Percentiles rank a stretch among this genome's conserved stretches.
phyloP scores from a whole-genome alignment of 257 asterid species.

The Gentiana macrophylla region DNA sequence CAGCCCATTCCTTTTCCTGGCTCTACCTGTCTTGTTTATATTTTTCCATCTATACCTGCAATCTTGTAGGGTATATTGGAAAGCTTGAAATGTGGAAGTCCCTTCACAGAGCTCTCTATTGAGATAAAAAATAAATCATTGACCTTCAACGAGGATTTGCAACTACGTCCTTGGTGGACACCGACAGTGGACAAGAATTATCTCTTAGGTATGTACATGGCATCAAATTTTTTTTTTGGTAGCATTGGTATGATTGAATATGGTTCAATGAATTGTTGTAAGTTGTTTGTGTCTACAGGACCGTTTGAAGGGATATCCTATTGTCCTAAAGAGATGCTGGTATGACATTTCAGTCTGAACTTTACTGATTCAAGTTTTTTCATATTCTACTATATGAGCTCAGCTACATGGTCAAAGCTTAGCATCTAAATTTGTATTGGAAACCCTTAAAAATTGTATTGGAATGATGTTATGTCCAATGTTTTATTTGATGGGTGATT shows the following conservation, averaged over 20 bases:
- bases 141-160: constrained; percentile 80
- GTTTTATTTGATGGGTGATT: too few species aligned
- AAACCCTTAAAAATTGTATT: too few species aligned
- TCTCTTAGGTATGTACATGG: constrained; percentile 63
- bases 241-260: too few species aligned
- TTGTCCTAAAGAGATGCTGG: constrained; percentile 60
- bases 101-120: constrained; percentile 65
- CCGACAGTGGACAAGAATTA: constrained; percentile 76
- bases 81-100: constrained; percentile 54
- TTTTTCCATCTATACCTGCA: neutral
- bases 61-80: constrained; percentile 43
- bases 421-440: too few species aligned
- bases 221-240: too few species aligned
- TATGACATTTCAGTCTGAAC: constrained; percentile 20
- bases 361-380: constrained; percentile 4
- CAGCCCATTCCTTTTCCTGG: neutral
- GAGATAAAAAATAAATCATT: constrained; percentile 58
- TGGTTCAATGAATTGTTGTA: neutral
- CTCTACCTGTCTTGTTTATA: neutral
- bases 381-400: too few species aligned
- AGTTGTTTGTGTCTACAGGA: constrained; percentile 41
- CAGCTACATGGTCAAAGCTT: too few species aligned
- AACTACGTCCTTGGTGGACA: constrained; percentile 98
- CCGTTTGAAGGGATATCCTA: constrained; percentile 75
- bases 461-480: too few species aligned